Base-by-base conservation (phyloP, 768 basidiomycete genomes). In the Leucocoprinus sp. region DNA sequence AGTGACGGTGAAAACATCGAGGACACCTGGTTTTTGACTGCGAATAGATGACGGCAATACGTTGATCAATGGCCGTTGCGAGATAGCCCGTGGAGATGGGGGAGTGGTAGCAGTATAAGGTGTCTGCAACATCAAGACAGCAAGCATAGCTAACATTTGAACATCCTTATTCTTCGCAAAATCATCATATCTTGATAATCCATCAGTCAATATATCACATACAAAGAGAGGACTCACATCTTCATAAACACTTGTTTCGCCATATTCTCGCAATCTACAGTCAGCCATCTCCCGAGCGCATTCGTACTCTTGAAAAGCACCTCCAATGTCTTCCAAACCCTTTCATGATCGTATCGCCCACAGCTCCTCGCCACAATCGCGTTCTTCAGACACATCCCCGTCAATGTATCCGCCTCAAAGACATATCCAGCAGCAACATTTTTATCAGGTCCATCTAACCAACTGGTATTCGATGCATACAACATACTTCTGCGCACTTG, bases 121-220 rank as follows among this genome's bases (percentile, higher is more conserved):
- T 5, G 60, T 71, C 55, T 82, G 80, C 2, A 90, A 66, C 2
- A 90, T 62, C n/a, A 88, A 60, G 38, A 77, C 66, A 0, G 85
- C 70, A 3, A 88, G 50, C 76, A 92, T 88, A 0, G 84, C 86
- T 12, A 92, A 67, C 80, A 88, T 81, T 55, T 91, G 87, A 1
- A 90, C 59, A 54, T 92, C 86, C 55, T 76, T 86, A 26, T 64
- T 67, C 40, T 61, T 64, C 4, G 62, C 60, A 27, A 71, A 59
- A 45, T 72, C 64, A 4, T 52, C 40, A 52, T 74, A 72, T 23
- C 73, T 76, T 39, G 12, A 49, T 8, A 19, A 15, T 5, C 26
- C 23, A 36, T 49, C 44, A 49, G 41, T 36, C 17, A 41, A 23
- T 8, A 9, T 3, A 19, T 27, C 21, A 24, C 17, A 23, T 42